Base-by-base conservation (phyloP, 2,329 filamentous ascomycete genomes). In the Fusarium sp. region DNA sequence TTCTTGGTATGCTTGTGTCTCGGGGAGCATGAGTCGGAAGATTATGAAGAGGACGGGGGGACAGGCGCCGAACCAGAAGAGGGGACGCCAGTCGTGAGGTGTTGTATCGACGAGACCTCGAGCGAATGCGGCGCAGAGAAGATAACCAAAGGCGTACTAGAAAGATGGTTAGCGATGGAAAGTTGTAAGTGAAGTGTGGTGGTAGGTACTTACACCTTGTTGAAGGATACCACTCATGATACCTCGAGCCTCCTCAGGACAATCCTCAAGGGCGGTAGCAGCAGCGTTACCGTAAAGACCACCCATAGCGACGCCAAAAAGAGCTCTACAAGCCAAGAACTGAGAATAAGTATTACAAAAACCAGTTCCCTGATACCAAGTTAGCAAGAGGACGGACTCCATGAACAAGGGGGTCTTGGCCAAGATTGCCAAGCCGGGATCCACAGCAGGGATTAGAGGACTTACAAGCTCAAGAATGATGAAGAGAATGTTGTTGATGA, bases 51-150 rank as follows among this genome's bases (percentile, higher is more conserved):
- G 81, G 2, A 95, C 87, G 0, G 95, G 95, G 0, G 94, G 93
- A 40, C 92, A 89, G 7, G 94, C 94, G 14, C 92, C 94, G 81
- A 97, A 97, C 94, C 95, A 98, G 85, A 92, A 97, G 0, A 97
- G 85, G 1, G 94, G 94, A 9, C 95, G 87, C 95, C 95, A 98
- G 61, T 88, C 91, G 79, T 97, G 92, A 1, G 90, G 81, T 1
- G 94, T 96, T 1, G 94, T 96, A 81, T 93, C 85, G 58, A 95
- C 90, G 8, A 96, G 87, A 6, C 87, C 94, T 9, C 91, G 85
- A 12, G 89, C 82, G 73, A 93, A 91, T 16, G 89, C 88, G 0
- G 88, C 83, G 2, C 86, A 86, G 12, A 90, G 83, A 2, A 93
- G 86, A 79, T 95, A 95, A 14, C 93, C 88, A 61, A 89, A 86